Conservation (phyloP, 2,329 filamentous ascomycete species). For the Fusarium hainanense region DNA sequence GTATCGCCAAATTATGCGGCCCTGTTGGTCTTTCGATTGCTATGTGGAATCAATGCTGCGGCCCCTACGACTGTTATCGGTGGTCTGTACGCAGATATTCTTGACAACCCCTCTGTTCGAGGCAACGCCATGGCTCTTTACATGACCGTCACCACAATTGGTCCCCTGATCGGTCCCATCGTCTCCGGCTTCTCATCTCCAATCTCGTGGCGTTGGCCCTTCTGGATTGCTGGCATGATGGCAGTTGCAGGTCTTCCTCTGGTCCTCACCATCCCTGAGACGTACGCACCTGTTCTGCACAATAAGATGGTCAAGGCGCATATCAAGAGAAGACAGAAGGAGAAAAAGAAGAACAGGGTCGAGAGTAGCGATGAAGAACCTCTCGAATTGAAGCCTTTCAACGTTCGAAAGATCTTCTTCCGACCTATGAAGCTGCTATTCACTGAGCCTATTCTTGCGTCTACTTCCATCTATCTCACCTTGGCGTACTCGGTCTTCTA, state of each 20-base stretch:
- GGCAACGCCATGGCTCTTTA: slow-evolving; percentile 51
- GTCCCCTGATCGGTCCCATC: slow-evolving; percentile 60
- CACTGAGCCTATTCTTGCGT: slow-evolving; percentile 61
- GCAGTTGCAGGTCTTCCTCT: slow-evolving; percentile 46
- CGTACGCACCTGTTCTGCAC: slow-evolving; percentile 63
- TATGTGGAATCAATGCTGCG: slow-evolving; percentile 50
- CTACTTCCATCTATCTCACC: slow-evolving; percentile 61
- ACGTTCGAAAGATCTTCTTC: slow-evolving; percentile 59
- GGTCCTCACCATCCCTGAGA: slow-evolving; percentile 56
- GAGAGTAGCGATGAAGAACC: slow-evolving; percentile 50
- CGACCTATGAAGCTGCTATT: slow-evolving; percentile 61
- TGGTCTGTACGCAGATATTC: slow-evolving; percentile 50
- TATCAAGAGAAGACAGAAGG: slow-evolving; percentile 56
- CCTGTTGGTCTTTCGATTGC: slow-evolving; percentile 56
- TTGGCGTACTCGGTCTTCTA: slow-evolving; percentile 64
- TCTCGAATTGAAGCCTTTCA: slow-evolving; percentile 51
- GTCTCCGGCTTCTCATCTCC: slow-evolving; percentile 63
- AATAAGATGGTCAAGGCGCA: slow-evolving; percentile 60
- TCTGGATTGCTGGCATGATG: slow-evolving; percentile 54
- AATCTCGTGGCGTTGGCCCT: slow-evolving; percentile 55
- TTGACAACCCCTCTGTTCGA: slow-evolving; percentile 48
- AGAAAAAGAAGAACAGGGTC: slow-evolving; percentile 58
- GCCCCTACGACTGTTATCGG: slow-evolving; percentile 51
- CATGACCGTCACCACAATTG: slow-evolving; percentile 50
- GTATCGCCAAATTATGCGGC: slow-evolving; percentile 57